These are phyloP conservation scores for Naganishia sp. DNA, from an alignment of 1,284 basidiomycete genomes.

Conservation along the genomic window DNA sequence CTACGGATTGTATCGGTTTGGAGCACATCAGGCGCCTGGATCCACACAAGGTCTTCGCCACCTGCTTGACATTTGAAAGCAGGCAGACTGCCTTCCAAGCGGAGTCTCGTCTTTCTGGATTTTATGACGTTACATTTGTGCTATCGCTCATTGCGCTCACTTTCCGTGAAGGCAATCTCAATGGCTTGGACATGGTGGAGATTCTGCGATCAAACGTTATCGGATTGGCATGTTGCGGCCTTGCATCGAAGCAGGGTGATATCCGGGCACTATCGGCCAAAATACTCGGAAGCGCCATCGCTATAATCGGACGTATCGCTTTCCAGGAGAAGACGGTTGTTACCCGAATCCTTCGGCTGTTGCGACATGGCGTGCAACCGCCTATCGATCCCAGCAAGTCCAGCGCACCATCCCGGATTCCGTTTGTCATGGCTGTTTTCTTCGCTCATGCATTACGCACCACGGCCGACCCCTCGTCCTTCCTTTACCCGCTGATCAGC, in stretches of 20 bases:
- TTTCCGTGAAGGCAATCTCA: slow-evolving; percentile 62
- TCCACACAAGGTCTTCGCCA: slow-evolving; percentile 66
- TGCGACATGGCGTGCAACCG: slow-evolving; percentile 64
- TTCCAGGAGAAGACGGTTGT: slow-evolving; percentile 82
- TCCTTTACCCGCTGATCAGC: slow-evolving; percentile 75
- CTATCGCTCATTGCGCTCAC: slow-evolving; percentile 68
- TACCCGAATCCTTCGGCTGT: slow-evolving; percentile 69
- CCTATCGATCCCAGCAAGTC: slow-evolving; percentile 39
- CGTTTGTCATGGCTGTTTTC: slow-evolving; percentile 76
- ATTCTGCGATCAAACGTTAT: slow-evolving; percentile 78
- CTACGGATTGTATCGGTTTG: slow-evolving; percentile 54
- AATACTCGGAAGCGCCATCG: slow-evolving; percentile 18
- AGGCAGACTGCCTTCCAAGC: slow-evolving; percentile 29
- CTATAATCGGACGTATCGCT: slow-evolving; percentile 59
- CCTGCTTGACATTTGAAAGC: slow-evolving; percentile 70
- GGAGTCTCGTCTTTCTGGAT: slow-evolving; percentile 36
- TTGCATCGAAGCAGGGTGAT: slow-evolving; percentile 67
- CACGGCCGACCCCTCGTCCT: slow-evolving; percentile 74
- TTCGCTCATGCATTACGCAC: slow-evolving; percentile 75
- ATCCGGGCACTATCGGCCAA: slow-evolving; percentile 55
- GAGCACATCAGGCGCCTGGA: slow-evolving; percentile 63
- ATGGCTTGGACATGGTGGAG: slow-evolving; percentile 77
- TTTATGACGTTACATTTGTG: slow-evolving; percentile 83
- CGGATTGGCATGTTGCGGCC: slow-evolving; percentile 69
- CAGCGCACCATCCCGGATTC: slow-evolving; percentile 43